phyloP scores from a whole-genome alignment of 1,284 basidiomycete species.

The Cyathus pygmaeus region DNA sequence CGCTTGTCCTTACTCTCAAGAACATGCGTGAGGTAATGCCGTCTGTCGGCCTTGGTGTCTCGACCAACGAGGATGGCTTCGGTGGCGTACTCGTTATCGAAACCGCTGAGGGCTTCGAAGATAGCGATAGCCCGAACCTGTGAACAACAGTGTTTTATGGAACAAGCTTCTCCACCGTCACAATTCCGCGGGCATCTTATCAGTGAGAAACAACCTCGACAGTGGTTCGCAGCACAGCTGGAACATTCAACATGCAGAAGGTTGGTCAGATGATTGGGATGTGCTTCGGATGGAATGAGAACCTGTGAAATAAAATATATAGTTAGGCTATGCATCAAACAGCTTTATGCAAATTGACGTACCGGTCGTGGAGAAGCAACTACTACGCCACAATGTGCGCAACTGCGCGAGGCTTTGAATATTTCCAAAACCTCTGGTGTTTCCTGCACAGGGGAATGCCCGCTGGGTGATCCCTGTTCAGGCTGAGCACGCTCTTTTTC shows the following conservation, averaged over 20 bases:
- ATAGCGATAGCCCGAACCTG: slow-evolving; percentile 46
- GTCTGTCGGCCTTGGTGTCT: slow-evolving; percentile 8
- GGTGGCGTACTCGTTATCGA: slow-evolving; percentile 41
- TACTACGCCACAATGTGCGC: slow-evolving; percentile 29
- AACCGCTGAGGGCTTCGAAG: slow-evolving; percentile 43
- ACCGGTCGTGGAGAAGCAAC: slow-evolving; percentile 28
- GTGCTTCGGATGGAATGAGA: slow-evolving; percentile 11
- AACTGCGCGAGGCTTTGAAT: slow-evolving; percentile 29
- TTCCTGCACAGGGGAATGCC: not conserved
- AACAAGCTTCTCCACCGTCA: slow-evolving; percentile 29
- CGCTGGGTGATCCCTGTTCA: not conserved
- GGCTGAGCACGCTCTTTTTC: not conserved
- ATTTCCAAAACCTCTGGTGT: slow-evolving; percentile 11
- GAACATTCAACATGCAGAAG: slow-evolving; percentile 43
- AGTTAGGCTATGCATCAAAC: slow-evolving; percentile 8
- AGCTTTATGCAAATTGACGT: slow-evolving; percentile 9
- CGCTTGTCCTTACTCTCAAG: slow-evolving; percentile 27
- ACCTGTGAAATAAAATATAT: not conserved
- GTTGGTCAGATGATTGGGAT: slow-evolving; percentile 17
- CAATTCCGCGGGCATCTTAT: slow-evolving; percentile 20
- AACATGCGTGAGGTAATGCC: slow-evolving; percentile 31
- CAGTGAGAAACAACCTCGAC: slow-evolving; percentile 43
- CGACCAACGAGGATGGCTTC: slow-evolving; percentile 22
- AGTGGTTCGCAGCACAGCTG: slow-evolving; percentile 38
- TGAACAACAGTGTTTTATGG: slow-evolving; percentile 45